phyloP scores from a whole-genome alignment of 768 basidiomycete species.

The Mycena leptocephala region DNA sequence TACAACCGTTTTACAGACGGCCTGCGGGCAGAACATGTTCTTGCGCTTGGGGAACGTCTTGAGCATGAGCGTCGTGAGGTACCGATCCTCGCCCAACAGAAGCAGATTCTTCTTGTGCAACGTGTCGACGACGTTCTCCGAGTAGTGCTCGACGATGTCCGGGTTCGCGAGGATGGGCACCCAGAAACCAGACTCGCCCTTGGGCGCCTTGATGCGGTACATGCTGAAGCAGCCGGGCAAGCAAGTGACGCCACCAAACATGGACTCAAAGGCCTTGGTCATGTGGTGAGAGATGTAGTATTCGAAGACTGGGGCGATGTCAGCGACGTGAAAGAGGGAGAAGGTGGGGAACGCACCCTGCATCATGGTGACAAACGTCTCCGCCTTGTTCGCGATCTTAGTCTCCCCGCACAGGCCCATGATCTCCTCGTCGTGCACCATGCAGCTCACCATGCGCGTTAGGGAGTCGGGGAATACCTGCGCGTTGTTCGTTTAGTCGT shows the following conservation, averaged over 20 bases:
- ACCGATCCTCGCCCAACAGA: constrained; percentile 98
- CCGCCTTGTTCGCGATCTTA: constrained; percentile 99
- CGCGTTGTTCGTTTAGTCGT: too few species aligned
- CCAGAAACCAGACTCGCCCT: constrained; percentile 96
- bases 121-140: constrained; percentile 99
- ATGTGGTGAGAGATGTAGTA: constrained; percentile 99
- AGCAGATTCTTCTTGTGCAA: constrained; percentile 99
- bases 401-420: constrained; percentile 99
- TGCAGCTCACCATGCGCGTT: constrained; percentile 95
- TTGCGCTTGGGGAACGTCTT: constrained; percentile 99
- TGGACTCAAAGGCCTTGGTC: constrained; percentile 99
- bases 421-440: constrained; percentile 97
- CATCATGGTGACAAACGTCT: constrained; percentile 99
- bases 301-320: constrained; percentile 84
- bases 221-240: constrained; percentile 99
- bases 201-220: constrained; percentile 99
- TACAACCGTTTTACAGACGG: constrained; percentile 98
- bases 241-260: constrained; percentile 99
- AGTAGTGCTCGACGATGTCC: constrained; percentile 98
- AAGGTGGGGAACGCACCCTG: constrained; percentile 84
- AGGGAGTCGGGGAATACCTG: constrained; percentile 91
- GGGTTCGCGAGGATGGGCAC: constrained; percentile 99
- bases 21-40: constrained; percentile 99
- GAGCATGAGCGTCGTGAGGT: constrained; percentile 96
- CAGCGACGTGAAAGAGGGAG: not conserved